phyloP scores from a whole-genome alignment of 2,329 filamentous ascomycete genomes.

The Hymenoscyphus infarciens region DNA sequence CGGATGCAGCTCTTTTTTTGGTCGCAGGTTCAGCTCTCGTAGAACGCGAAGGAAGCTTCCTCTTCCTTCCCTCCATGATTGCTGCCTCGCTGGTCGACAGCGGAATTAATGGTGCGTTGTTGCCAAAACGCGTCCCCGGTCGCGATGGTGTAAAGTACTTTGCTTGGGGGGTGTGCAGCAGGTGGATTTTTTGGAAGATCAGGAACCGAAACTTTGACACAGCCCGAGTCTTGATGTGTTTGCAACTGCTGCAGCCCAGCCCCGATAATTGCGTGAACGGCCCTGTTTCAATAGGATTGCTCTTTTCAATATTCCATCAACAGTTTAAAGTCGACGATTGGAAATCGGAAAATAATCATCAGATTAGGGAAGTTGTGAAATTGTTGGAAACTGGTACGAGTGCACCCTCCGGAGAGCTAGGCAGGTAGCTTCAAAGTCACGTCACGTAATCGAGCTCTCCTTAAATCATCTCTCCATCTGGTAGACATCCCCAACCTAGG shows the following conservation, averaged over 20 bases:
- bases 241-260: constrained; percentile 15
- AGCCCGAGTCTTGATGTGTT: constrained; percentile 16
- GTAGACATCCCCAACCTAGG: background rate
- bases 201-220: constrained; percentile 12
- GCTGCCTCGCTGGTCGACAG: constrained; percentile 15
- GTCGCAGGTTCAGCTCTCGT: constrained; percentile 56
- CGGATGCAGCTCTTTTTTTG: constrained; percentile 51
- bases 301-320: background rate
- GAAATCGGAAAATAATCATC: background rate
- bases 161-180: too few relatives aligned
- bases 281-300: background rate
- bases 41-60: constrained; percentile 60
- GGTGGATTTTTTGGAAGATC: constrained; percentile 18
- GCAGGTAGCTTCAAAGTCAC: background rate
- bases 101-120: constrained; percentile 14
- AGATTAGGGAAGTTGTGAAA: background rate
- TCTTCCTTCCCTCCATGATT: constrained; percentile 57
- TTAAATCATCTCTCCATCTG: background rate
- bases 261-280: background rate
- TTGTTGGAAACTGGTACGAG: background rate
- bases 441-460: background rate
- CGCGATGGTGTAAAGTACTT: constrained; percentile 14
- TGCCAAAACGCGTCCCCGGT: constrained; percentile 27
- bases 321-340: background rate
- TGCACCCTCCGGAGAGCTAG: background rate